These are phyloP conservation scores for Arachis monticola DNA, from an alignment of 331 rosid genomes.

Conservation along the genomic window DNA sequence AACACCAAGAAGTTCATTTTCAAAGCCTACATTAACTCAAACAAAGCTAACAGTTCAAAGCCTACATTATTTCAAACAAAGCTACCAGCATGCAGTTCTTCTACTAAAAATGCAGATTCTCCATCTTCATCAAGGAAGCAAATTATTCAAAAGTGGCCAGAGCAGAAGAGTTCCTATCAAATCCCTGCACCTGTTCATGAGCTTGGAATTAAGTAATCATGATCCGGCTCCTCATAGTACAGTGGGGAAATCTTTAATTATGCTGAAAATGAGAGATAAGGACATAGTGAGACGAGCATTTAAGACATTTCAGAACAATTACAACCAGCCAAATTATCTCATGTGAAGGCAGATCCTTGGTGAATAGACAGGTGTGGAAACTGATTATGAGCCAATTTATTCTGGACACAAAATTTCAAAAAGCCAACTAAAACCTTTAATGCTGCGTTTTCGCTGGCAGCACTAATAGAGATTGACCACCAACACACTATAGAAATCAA, in stretches of 20 bases:
- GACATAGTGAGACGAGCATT: conserved; percentile 94
- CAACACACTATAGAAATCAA: no score
- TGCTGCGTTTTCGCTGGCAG: no score
- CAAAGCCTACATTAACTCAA: no score
- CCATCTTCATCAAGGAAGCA: conserved; percentile 53
- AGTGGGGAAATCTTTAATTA: conserved; percentile 68
- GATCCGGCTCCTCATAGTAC: conserved; percentile 53
- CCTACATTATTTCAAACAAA: conserved; percentile 45
- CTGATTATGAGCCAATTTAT: no score
- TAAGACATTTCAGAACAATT: conserved; percentile 81
- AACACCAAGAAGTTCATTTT: conserved; percentile 40
- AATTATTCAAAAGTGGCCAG: conserved; percentile 45
- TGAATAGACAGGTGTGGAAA: conserved; percentile 60
- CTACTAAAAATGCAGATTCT: conserved; percentile 53
- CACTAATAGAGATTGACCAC: no score
- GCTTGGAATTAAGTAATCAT: conserved; percentile 58
- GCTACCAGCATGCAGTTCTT: conserved; percentile 46
- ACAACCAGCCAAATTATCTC: conserved; percentile 56
- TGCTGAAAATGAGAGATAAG: conserved; percentile 97
- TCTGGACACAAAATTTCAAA: no score
- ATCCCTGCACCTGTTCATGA: conserved; percentile 68
- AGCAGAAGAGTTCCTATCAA: conserved; percentile 59
- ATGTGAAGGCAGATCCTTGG: conserved; percentile 52
- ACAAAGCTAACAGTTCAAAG: conserved; percentile 43
- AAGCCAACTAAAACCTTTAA: no score